Evolutionary conservation across 805 yeast genomes (phyloP).

Genomic region (Monosporozyma yasuniensis): DNA sequence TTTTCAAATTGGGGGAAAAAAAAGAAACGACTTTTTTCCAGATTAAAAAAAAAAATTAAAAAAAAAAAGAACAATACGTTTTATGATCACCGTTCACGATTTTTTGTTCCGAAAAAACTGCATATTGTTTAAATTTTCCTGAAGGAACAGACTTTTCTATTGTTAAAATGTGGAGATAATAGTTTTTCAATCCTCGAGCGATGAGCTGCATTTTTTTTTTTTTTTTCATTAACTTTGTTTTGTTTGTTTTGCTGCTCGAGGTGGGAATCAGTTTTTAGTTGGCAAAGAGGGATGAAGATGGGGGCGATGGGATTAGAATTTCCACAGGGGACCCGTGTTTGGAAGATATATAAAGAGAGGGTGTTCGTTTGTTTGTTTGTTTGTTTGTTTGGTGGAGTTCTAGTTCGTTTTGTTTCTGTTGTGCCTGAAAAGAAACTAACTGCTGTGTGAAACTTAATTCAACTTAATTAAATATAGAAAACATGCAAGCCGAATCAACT

Average conservation of each 20-base stretch:
- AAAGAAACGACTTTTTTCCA: not conserved
- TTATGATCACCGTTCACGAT: not conserved
- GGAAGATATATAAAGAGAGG: not conserved
- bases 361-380: not conserved
- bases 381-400: not conserved
- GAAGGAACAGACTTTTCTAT: not conserved
- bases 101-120: not conserved
- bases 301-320: not conserved
- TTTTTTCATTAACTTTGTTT: not conserved
- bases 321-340: not conserved
- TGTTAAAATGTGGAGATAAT: not conserved
- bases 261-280: not conserved
- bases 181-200: not conserved
- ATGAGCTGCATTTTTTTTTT: constrained; percentile 1
- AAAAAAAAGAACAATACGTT: not conserved
- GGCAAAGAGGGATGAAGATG: not conserved
- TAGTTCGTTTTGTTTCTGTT: too few relatives aligned
- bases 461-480: not conserved
- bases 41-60: not conserved
- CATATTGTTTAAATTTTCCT: not conserved
- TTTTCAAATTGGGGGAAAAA: not conserved
- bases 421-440: not conserved
- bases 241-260: not conserved
- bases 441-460: not conserved
- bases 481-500: not conserved